Base-by-base conservation (phyloP, 129 eudicot species). In the Heracleum sosnowskyi region DNA sequence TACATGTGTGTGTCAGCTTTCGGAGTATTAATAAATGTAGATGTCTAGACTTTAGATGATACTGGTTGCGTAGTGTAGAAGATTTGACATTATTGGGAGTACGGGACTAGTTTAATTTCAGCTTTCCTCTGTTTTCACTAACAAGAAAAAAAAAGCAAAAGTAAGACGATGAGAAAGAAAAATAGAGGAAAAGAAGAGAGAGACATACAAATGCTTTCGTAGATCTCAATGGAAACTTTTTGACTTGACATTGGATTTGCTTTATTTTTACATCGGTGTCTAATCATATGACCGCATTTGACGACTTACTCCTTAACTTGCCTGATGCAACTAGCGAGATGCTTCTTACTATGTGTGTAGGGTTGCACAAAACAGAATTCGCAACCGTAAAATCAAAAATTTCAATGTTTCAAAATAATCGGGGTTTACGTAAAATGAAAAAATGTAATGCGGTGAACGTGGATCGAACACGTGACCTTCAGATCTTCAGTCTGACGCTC, bases 391-490 rank as follows among this genome's bases (percentile, higher is more conserved):
- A 41, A 8, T 41, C 45, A 41, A 41, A 41, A 40, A 41, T 7
- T 7, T 8, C 5, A 37, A 37, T 37, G 40, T 41, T 41, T 7
- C 45, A 0, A 41, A 41, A 5, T 41, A 4, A 10, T 41, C 44
- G 47, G 11, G 11, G 47, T 10, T 13, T 44, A 1, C 15, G 15
- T 44, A 12, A 51, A 51, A 22, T 16, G 1, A 51, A 51, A 53
- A 57, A 57, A 57, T 20, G 0, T 24, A 6, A 70, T 90, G 98
- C 97, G 97, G 97, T 93, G 98, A 91, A 79, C 90, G 98, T 91
- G 96, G 97, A 91, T 91, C 98, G 96, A 91, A 88, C 97, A 95
- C 97, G 90, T 76, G 98, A 90, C 93, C 97, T 91, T 95, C 93
- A 91, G 97, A 91, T 91, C 97, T 91, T 89, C 92, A 91, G 97